These are phyloP conservation scores for Melastoma candidum DNA, from an alignment of 441 rosid species.

Conservation along the genomic window DNA sequence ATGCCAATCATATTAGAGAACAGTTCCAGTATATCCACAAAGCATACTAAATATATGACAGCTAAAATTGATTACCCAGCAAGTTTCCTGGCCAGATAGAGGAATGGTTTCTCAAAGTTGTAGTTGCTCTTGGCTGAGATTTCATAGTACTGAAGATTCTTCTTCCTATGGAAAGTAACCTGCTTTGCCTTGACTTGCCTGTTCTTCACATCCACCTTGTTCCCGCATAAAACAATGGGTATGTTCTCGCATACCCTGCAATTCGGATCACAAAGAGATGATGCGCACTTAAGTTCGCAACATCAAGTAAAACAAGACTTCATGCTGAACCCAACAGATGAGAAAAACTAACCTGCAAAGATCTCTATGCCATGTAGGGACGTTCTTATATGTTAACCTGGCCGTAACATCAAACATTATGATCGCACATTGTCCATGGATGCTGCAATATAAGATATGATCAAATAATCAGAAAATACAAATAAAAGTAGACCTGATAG, in stretches of 20 bases:
- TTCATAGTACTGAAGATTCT: slow-evolving; percentile 79
- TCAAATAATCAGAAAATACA: background rate
- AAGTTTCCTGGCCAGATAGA: slow-evolving; percentile 15
- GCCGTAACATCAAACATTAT: slow-evolving; percentile 14
- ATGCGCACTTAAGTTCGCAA: too few relatives aligned
- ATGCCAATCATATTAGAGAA: background rate
- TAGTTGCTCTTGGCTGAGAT: slow-evolving; percentile 8
- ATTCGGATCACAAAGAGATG: too few relatives aligned
- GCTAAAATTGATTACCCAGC: background rate
- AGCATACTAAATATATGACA: background rate
- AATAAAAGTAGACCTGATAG: background rate
- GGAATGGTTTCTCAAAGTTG: slow-evolving; percentile 10
- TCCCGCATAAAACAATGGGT: slow-evolving; percentile 75
- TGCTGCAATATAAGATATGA: slow-evolving; percentile 2
- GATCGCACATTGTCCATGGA: slow-evolving; percentile 12
- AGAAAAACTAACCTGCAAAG: slow-evolving; percentile 10
- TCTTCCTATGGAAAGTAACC: slow-evolving; percentile 82
- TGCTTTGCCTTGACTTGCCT: slow-evolving; percentile 94
- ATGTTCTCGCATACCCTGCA: slow-evolving; percentile 77
- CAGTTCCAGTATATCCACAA: background rate
- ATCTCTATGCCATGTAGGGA: slow-evolving; percentile 8
- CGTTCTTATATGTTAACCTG: background rate
- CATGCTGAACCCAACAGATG: too few relatives aligned
- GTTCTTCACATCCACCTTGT: slow-evolving; percentile 85
- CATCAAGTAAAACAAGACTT: too few relatives aligned